These are phyloP conservation scores for Trichoderma koningii DNA, from an alignment of 2,329 filamentous ascomycete genomes.

Conservation along the genomic window DNA sequence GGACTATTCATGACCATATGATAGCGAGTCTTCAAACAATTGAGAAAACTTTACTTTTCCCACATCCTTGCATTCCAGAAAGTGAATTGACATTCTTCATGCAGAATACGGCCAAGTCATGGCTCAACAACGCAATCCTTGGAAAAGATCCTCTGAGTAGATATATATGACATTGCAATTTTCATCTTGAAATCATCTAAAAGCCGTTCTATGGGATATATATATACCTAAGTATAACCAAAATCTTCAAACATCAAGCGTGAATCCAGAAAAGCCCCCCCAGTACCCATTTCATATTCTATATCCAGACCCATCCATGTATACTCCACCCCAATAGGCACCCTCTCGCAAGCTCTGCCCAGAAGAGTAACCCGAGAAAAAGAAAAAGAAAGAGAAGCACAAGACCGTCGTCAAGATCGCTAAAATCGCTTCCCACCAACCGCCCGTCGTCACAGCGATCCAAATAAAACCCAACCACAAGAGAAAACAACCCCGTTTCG, in stretches of 20 bases:
- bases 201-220: slow-evolving; percentile 14
- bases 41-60: neutral
- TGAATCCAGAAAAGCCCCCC: neutral
- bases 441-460: neutral
- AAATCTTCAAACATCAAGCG: slow-evolving; percentile 18
- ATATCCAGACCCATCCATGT: neutral
- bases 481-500: neutral
- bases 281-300: neutral
- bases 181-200: neutral
- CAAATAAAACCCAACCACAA: neutral
- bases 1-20: neutral
- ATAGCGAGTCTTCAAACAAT: neutral
- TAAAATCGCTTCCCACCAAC: neutral
- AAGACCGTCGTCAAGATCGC: neutral
- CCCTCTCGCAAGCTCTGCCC: neutral
- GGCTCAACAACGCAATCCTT: too few relatives aligned
- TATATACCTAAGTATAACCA: neutral
- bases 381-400: neutral
- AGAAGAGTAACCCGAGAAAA: neutral
- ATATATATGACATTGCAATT: neutral
- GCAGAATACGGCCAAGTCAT: too few relatives aligned
- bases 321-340: neutral
- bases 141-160: too few relatives aligned
- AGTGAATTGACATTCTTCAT: too few relatives aligned
- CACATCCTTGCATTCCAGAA: too few relatives aligned